phyloP scores from a whole-genome alignment of 2,329 filamentous ascomycete species.

The Colletotrichum acutatum region DNA sequence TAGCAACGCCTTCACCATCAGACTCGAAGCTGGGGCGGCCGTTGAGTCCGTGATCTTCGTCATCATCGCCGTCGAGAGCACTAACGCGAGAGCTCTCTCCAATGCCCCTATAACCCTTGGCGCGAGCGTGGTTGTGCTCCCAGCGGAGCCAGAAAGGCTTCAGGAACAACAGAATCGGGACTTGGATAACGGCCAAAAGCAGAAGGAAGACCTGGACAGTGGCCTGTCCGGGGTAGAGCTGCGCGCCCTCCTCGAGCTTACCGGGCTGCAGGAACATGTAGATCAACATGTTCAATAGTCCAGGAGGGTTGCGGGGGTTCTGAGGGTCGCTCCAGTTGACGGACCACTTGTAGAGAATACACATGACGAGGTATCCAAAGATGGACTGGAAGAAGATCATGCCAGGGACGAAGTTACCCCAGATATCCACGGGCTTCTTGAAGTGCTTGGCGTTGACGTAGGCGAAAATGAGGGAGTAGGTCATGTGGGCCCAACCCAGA shows the following conservation, averaged over 20 bases:
- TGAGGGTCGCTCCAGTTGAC: conserved; percentile 79
- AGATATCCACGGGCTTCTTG: conserved; percentile 94
- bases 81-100: conserved; percentile 90
- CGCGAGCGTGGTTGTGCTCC: conserved; percentile 91
- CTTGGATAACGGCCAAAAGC: conserved; percentile 84
- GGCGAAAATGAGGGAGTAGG: conserved; percentile 93
- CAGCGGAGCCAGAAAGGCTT: conserved; percentile 96
- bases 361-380: conserved; percentile 94
- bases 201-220: conserved; percentile 81
- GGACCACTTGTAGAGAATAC: conserved; percentile 97
- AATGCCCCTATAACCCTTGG: conserved; percentile 90
- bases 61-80: conserved; percentile 89
- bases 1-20: conserved; percentile 84
- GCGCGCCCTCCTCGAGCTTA: conserved; percentile 67
- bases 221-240: conserved; percentile 82
- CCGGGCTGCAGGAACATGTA: conserved; percentile 98
- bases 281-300: conserved; percentile 97
- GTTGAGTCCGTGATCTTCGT: conserved; percentile 74
- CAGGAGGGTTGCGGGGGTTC: conserved; percentile 76
- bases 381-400: conserved; percentile 99
- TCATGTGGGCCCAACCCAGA: conserved; percentile 98
- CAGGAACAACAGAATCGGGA: conserved; percentile 90
- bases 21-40: conserved; percentile 63
- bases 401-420: conserved; percentile 95
- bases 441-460: conserved; percentile 96